Conservation (phyloP, 192 early-diverging fungal species). For the Jimgerdemannia flammicorona region DNA sequence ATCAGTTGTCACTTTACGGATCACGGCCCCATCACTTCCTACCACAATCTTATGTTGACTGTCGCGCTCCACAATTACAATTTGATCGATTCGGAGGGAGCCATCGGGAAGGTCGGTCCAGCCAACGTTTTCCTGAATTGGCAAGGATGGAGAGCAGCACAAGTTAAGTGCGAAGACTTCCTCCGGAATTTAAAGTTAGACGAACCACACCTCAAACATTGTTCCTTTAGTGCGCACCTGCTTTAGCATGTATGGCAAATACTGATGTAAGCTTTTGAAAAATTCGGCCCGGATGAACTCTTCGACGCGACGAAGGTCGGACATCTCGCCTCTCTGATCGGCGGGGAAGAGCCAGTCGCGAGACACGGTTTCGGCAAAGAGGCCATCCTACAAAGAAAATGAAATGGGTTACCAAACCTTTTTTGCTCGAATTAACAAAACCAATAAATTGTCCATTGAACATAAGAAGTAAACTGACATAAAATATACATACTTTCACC, state of each 20-base stretch:
- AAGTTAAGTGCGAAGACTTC: neutral
- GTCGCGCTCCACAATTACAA: slow-evolving; percentile 44
- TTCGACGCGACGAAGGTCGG: slow-evolving; percentile 50
- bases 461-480: neutral
- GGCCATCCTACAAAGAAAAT: slow-evolving; percentile 9
- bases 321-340: slow-evolving; percentile 43
- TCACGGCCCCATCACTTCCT: slow-evolving; percentile 40
- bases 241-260: slow-evolving; percentile 52
- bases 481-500: slow-evolving; percentile 9
- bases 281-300: slow-evolving; percentile 57
- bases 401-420: neutral
- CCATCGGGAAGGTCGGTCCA: slow-evolving; percentile 45
- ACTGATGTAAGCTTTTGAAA: slow-evolving; percentile 42
- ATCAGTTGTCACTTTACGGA: slow-evolving; percentile 33
- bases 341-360: slow-evolving; percentile 48
- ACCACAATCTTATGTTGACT: slow-evolving; percentile 55
- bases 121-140: slow-evolving; percentile 43
- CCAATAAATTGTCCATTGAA: too few species aligned
- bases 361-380: slow-evolving; percentile 29
- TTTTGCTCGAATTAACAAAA: too few species aligned
- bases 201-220: neutral
- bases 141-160: neutral
- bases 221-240: slow-evolving; percentile 15
- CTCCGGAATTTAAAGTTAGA: neutral
- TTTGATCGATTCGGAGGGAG: slow-evolving; percentile 50